Evolutionary conservation across 192 early-diverging fungal genomes (phyloP), one percentile per base, ranked within the genome.

Genomic region (Allomyces javanicus): DNA sequence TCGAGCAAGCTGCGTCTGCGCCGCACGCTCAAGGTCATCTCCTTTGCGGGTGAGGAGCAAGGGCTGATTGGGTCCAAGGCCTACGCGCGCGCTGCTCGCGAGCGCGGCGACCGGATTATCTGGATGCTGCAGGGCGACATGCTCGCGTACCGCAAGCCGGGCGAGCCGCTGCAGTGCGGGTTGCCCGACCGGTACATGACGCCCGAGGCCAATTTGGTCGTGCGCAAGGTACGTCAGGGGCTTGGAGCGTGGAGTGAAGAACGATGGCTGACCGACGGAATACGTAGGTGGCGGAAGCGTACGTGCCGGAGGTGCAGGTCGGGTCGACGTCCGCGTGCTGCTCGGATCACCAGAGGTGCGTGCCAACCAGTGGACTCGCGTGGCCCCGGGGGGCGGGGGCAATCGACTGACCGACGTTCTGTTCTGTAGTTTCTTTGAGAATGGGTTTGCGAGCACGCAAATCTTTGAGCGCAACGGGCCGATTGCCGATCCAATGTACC

Each of bases 121-220:
- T 70, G 73, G 67, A 76, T 76, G 75, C 66, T 76, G 45, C 75
- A 76, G 24, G 75, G 75, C 55, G 75, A 76, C n/a, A 76, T 76
- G 75, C 62, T 76, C 62, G 75, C 75, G 1, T 76, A 76, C 64
- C 67, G 70, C 45, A 71, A 71, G 44, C 72, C 72, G 24, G 75
- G 75, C 27, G 75, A 76, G 64, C 73, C 75, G 19, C 69, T 76
- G 62, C 75, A 76, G 67, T 65, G 70, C 65, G 75, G 69, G 1
- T 74, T 76, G 72, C 75, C 75, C 33, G 73, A 67, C 9, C 67
- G 72, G 22, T 74, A 74, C 64, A 68, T 68, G 24, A 74, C 75
- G 40, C 61, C 69, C 10, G 73, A 76, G 50, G n/a, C 74, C 33
- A 74, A 62, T 50, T 61, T 68, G 12, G 63, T 76, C 61, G 67